A percentile compares a stretch with the other conserved stretches of the same genome.
Evolutionary conservation across 2,329 filamentous ascomycete genomes (phyloP).

Genomic region (Colletotrichum paranaense): DNA sequence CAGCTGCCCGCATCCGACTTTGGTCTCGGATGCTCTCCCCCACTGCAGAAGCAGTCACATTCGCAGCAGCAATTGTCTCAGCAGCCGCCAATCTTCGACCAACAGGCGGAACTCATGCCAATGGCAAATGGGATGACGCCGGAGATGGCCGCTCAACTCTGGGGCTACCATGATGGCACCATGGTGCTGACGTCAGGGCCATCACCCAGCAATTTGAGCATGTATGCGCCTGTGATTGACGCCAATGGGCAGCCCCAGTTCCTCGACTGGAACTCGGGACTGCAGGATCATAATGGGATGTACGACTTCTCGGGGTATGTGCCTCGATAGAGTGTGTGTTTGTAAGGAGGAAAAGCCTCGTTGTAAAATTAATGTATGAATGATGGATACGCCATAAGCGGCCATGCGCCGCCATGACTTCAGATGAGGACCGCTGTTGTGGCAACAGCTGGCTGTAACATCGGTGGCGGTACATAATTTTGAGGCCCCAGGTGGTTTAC

Average conservation of each 20-base stretch:
- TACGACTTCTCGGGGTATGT: conserved; percentile 30
- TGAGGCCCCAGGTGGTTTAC: neutral
- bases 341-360: too few relatives aligned
- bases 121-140: conserved; percentile 17
- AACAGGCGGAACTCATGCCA: conserved; percentile 1
- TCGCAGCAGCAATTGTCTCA: conserved; percentile 5
- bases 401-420: neutral
- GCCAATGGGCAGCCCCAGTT: conserved; percentile 3
- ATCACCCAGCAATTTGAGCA: conserved; percentile 5
- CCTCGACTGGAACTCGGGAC: conserved; percentile 10
- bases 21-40: neutral
- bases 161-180: conserved; percentile 9
- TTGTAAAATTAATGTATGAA: conserved; percentile 7
- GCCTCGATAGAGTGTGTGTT: neutral
- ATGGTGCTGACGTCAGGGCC: neutral
- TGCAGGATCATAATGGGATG: conserved; percentile 24
- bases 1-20: conserved; percentile 13
- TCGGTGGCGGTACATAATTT: neutral
- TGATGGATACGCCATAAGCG: neutral
- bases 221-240: conserved; percentile 1
- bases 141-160: conserved; percentile 27
- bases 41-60: neutral
- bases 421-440: neutral
- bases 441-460: neutral
- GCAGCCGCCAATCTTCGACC: neutral